phyloP scores from a whole-genome alignment of 164 flowering plant genomes.

The Piper betle region DNA sequence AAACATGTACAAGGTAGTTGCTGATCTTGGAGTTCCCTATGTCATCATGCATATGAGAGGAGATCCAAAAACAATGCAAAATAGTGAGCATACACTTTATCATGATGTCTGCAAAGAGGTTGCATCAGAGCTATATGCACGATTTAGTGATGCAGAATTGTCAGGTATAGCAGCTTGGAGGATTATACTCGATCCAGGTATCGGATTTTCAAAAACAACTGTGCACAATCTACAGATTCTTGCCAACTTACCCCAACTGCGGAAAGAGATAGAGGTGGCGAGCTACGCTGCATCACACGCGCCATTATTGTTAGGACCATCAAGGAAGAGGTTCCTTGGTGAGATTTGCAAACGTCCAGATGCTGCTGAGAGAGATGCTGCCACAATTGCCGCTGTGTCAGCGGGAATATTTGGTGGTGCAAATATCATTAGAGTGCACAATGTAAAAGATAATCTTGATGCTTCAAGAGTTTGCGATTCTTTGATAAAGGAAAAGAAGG shows the following conservation, averaged over 20 bases:
- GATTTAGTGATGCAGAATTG: slow-evolving; percentile 52
- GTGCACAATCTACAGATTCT: slow-evolving; percentile 70
- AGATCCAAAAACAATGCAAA: slow-evolving; percentile 80
- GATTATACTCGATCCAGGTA: slow-evolving; percentile 76
- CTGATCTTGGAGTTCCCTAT: slow-evolving; percentile 65
- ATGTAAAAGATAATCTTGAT: slow-evolving; percentile 61
- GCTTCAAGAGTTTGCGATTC: slow-evolving; percentile 84
- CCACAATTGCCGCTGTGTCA: slow-evolving; percentile 59
- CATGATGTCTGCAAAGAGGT: slow-evolving; percentile 57
- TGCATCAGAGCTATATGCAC: slow-evolving; percentile 41
- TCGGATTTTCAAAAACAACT: slow-evolving; percentile 84
- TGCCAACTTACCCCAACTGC: slow-evolving; percentile 33
- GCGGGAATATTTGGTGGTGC: slow-evolving; percentile 75
- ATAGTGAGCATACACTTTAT: slow-evolving; percentile 45
- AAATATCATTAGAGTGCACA: slow-evolving; percentile 80
- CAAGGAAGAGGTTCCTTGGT: slow-evolving; percentile 83
- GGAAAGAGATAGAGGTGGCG: slow-evolving; percentile 43
- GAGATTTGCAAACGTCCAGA: slow-evolving; percentile 44
- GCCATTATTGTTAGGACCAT: slow-evolving; percentile 78
- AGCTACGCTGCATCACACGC: slow-evolving; percentile 63
- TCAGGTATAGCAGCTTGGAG: slow-evolving; percentile 90
- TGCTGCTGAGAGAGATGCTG: slow-evolving; percentile 66
- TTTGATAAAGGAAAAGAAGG: slow-evolving; percentile 22
- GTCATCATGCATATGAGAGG: slow-evolving; percentile 89
- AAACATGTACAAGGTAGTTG: slow-evolving; percentile 48